Conservation (phyloP, 768 basidiomycete genomes). For the Hydnomerulius pinastri region DNA sequence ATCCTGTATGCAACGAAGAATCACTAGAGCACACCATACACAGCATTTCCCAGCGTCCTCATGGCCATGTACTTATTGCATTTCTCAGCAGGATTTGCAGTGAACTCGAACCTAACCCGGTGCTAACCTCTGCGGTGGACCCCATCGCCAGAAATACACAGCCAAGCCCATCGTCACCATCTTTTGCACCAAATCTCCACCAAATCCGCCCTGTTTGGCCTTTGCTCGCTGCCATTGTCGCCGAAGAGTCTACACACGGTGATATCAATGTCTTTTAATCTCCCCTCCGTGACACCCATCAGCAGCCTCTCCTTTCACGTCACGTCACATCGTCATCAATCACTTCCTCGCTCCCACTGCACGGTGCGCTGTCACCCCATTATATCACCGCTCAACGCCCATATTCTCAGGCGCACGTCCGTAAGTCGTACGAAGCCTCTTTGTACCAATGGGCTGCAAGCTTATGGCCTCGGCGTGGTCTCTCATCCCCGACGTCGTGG, state of each 20-base stretch:
- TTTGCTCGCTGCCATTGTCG: slow-evolving; percentile 10
- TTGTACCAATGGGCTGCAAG: slow-evolving; percentile 3
- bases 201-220: slow-evolving; percentile 13
- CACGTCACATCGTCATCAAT: not conserved
- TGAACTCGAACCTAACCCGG: not conserved
- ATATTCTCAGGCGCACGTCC: slow-evolving; percentile 4
- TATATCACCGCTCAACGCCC: slow-evolving; percentile 1
- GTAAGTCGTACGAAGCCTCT: not conserved
- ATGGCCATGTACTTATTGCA: not conserved
- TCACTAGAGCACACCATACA: not conserved
- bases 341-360: slow-evolving; percentile 17
- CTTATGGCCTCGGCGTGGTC: slow-evolving; percentile 5
- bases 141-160: slow-evolving; percentile 5
- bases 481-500: slow-evolving; percentile 6
- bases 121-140: not conserved
- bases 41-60: not conserved
- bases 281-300: slow-evolving; percentile 8
- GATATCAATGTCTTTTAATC: too few species aligned
- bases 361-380: slow-evolving; percentile 5
- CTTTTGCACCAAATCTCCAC: slow-evolving; percentile 18
- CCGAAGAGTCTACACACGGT: slow-evolving; percentile 1
- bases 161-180: slow-evolving; percentile 9
- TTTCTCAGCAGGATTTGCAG: slow-evolving; percentile 8
- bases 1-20: not conserved
- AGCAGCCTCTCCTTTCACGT: slow-evolving; percentile 3